Evolutionary conservation across 768 basidiomycete genomes (phyloP), one percentile per base, ranked within the genome.

Genomic region (Mycena vulgaris): DNA sequence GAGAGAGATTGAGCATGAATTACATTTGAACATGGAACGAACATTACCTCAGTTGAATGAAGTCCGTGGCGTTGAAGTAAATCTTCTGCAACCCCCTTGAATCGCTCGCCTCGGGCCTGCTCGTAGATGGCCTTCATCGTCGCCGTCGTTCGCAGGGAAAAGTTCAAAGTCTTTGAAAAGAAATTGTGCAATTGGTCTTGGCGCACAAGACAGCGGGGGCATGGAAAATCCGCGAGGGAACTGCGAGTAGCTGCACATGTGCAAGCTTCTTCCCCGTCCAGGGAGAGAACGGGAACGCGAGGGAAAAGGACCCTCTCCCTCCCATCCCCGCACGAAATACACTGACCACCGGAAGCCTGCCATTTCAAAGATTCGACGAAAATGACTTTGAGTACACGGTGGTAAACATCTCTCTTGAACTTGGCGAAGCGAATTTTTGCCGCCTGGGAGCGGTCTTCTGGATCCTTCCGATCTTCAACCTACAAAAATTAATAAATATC

Each of bases 181-280:
- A n/a, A 69, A 28, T 64, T n/a, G 21, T 61, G 62, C 35, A 64
- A 39, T 27, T 63, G 68, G 21, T 69, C 68, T 2, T 53, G 35
- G 14, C 48, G 68, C 2, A 31, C 61, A 0, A 69, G 68, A 27
- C 68, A 69, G 33, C 57, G 62, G 1, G 62, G 49, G 35, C 68
- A 69, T 19, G 62, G 62, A 42, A 69, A 63, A 17, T 63, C 51
- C 0, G 68, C 42, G 28, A 69, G 5, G 7, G 68, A 17, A 3
- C 55, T 48, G 0, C 55, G 45, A 8, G 68, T 69, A 17, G 52
- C 56, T 3, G 68, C 27, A 11, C 51, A 58, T 25, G 33, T 64
- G 19, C 60, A 53, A n/a, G 68, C 68, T 37, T 69, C 68, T 16
- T 69, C 60, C 16, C 62, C 68, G 16, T 69, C 62, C 0, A 69